Percentiles rank a stretch among this genome's conserved stretches.
Evolutionary conservation across 805 yeast genomes (phyloP).

Genomic region (Zygoascus biomembranicola): DNA sequence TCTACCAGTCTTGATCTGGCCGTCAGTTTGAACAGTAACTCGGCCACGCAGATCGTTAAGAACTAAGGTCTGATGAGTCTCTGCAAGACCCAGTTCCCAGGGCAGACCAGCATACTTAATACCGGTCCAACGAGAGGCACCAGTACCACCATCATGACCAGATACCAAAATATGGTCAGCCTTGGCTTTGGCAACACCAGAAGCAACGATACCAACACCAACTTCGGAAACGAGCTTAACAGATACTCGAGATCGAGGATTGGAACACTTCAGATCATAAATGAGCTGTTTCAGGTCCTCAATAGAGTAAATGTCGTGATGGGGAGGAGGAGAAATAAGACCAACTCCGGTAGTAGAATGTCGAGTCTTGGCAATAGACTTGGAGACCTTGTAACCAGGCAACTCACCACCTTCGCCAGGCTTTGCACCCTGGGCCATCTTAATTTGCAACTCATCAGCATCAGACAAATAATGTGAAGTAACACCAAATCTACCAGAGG

Average conservation of each 20-base stretch:
- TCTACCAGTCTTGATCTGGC: slow-evolving; percentile 94
- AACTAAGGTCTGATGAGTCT: slow-evolving; percentile 94
- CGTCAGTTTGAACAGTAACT: slow-evolving; percentile 95
- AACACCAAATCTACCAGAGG: slow-evolving; percentile 97
- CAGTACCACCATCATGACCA: slow-evolving; percentile 99
- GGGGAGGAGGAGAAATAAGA: slow-evolving; percentile 96
- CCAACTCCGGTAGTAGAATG: slow-evolving; percentile 97
- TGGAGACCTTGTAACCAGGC: slow-evolving; percentile 88
- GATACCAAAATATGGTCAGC: slow-evolving; percentile 94
- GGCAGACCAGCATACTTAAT: slow-evolving; percentile 96
- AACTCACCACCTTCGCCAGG: slow-evolving; percentile 99
- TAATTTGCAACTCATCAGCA: slow-evolving; percentile 95
- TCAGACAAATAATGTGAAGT: slow-evolving; percentile 90
- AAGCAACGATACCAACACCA: slow-evolving; percentile 98
- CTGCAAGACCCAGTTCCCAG: slow-evolving; percentile 98
- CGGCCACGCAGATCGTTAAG: slow-evolving; percentile 93
- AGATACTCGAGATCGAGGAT: slow-evolving; percentile 94
- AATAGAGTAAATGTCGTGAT: slow-evolving; percentile 95
- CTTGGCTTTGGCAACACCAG: slow-evolving; percentile 98
- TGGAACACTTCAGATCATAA: slow-evolving; percentile 92
- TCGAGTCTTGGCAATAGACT: slow-evolving; percentile 84
- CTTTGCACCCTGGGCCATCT: slow-evolving; percentile 99
- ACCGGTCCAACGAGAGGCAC: slow-evolving; percentile 97
- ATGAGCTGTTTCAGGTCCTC: slow-evolving; percentile 96
- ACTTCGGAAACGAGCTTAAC: slow-evolving; percentile 96